A percentile compares a stretch with the other conserved stretches of the same genome.
Conservation (phyloP, 169 alveolate species). For the Plasmodium malariae region DNA sequence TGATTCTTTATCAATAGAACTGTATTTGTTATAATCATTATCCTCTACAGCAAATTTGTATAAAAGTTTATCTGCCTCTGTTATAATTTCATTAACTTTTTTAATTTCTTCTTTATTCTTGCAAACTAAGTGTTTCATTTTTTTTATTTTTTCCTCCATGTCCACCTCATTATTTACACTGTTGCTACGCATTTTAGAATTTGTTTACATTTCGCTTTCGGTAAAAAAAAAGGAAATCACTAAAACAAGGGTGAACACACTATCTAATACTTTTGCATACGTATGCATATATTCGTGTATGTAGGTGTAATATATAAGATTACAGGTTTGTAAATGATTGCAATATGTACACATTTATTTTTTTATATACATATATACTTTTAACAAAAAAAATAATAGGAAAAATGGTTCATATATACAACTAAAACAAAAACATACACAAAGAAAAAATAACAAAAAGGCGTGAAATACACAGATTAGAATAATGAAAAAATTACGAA, state of each 20-base stretch:
- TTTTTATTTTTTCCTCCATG: slow-evolving; percentile 19
- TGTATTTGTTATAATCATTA: slow-evolving; percentile 26
- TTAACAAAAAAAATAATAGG: background rate
- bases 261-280: slow-evolving; percentile 1
- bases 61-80: slow-evolving; percentile 14
- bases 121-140: slow-evolving; percentile 44
- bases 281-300: background rate
- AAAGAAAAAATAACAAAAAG: too few relatives aligned
- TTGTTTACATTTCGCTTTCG: slow-evolving; percentile 19
- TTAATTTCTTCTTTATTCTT: slow-evolving; percentile 36
- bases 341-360: background rate
- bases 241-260: background rate
- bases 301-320: too few relatives aligned
- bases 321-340: too few relatives aligned
- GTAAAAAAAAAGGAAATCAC: background rate
- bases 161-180: slow-evolving; percentile 14
- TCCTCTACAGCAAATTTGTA: background rate
- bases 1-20: slow-evolving; percentile 11
- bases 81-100: slow-evolving; percentile 38
- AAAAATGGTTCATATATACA: background rate
- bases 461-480: background rate
- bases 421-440: too few relatives aligned
- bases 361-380: background rate
- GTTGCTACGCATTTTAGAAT: slow-evolving; percentile 12
- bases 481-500: background rate